These are phyloP conservation scores for Ustilago loliicola DNA, from an alignment of 1,284 basidiomycete species.

Conservation along the genomic window DNA sequence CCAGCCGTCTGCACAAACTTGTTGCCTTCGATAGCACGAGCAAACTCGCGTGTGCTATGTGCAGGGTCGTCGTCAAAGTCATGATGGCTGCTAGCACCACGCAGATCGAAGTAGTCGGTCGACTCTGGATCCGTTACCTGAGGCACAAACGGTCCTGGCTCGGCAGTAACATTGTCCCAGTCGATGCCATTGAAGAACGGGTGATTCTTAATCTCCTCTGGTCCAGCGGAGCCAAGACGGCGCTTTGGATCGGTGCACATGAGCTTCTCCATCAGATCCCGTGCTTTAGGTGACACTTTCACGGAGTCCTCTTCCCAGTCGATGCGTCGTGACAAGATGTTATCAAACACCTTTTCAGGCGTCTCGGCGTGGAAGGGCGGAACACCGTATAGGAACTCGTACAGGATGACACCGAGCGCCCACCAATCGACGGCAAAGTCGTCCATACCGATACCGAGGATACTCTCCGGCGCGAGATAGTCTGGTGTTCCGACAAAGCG, in stretches of 20 bases:
- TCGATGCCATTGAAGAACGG: conserved; percentile 91
- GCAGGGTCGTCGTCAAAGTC: conserved; percentile 84
- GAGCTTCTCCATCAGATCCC: conserved; percentile 90
- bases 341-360: conserved; percentile 97
- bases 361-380: conserved; percentile 98
- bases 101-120: conserved; percentile 98
- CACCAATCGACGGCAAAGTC: conserved; percentile 99
- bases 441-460: conserved; percentile 93
- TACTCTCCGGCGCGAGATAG: conserved; percentile 95
- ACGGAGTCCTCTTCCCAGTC: conserved; percentile 95
- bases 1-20: conserved; percentile 62
- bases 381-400: conserved; percentile 96
- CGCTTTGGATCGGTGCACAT: conserved; percentile 84
- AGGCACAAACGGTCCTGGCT: conserved; percentile 94
- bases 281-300: conserved; percentile 87
- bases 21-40: conserved; percentile 57
- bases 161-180: conserved; percentile 89
- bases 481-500: conserved; percentile 93
- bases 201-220: conserved; percentile 92
- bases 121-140: conserved; percentile 95
- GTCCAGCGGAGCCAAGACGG: conserved; percentile 88
- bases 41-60: conserved; percentile 52
- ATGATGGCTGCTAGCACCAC: conserved; percentile 88
- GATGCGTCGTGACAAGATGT: conserved; percentile 94
- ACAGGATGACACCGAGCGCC: conserved; percentile 97